These are phyloP conservation scores for Chrysanthemum seticuspe DNA, from an alignment of 129 eudicot species.

Conservation along the genomic window DNA sequence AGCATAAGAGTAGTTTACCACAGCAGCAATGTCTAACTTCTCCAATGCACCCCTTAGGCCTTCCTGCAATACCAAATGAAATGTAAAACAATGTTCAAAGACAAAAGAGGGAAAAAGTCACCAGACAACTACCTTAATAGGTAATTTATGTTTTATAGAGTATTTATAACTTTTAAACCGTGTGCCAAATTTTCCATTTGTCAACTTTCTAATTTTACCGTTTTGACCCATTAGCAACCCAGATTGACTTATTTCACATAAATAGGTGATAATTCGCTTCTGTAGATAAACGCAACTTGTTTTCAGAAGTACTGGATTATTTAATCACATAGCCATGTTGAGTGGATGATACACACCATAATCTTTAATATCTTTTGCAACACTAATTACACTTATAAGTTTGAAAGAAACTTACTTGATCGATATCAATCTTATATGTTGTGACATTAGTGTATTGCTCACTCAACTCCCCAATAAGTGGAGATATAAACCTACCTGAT, in stretches of 20 bases:
- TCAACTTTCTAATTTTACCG: too few relatives aligned
- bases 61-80: constrained; percentile 42
- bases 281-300: too few relatives aligned
- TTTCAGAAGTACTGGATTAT: too few relatives aligned
- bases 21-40: constrained; percentile 55
- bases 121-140: too few relatives aligned
- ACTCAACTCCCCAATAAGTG: constrained; percentile 72
- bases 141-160: too few relatives aligned
- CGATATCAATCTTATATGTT: constrained; percentile 87
- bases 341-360: too few relatives aligned
- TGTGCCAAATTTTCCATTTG: too few relatives aligned
- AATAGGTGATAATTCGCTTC: too few relatives aligned
- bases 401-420: constrained; percentile 46
- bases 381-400: constrained; percentile 2
- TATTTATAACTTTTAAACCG: too few relatives aligned
- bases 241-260: too few relatives aligned
- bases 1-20: constrained; percentile 47
- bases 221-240: background rate
- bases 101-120: background rate
- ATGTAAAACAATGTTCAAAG: background rate
- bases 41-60: constrained; percentile 50
- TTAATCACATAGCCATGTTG: too few relatives aligned
- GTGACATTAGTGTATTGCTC: constrained; percentile 79
- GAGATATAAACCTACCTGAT: constrained; percentile 76
- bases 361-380: constrained; percentile 12